Conservation (phyloP, 2,329 filamentous ascomycete genomes). For the Penicillium concentricum region DNA sequence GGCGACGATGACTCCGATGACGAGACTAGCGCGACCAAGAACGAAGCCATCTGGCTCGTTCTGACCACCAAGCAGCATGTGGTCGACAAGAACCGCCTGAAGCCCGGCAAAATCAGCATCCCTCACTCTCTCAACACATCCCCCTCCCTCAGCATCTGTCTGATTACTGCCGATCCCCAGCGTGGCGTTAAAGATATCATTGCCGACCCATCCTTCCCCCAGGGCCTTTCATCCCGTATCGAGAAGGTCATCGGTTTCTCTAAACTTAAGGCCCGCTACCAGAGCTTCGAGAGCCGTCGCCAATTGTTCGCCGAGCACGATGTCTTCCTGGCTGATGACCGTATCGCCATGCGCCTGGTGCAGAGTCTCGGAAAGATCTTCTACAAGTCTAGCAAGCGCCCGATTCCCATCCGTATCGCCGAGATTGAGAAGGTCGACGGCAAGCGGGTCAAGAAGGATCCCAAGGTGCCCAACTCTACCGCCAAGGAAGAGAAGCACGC, state of each 20-base stretch:
- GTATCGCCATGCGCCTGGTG: slow-evolving; percentile 72
- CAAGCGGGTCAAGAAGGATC: slow-evolving; percentile 59
- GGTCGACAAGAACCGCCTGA: slow-evolving; percentile 72
- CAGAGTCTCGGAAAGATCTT: slow-evolving; percentile 85
- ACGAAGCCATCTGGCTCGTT: slow-evolving; percentile 60
- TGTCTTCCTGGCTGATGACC: slow-evolving; percentile 88
- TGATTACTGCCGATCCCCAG: slow-evolving; percentile 82
- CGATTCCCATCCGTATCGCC: slow-evolving; percentile 75
- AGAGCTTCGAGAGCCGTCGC: slow-evolving; percentile 81
- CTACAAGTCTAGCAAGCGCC: slow-evolving; percentile 84
- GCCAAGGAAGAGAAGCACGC: slow-evolving; percentile 45
- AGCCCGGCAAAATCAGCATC: slow-evolving; percentile 77
- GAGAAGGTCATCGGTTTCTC: slow-evolving; percentile 75
- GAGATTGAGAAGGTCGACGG: slow-evolving; percentile 61
- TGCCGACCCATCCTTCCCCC: slow-evolving; percentile 69
- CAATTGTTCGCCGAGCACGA: slow-evolving; percentile 85
- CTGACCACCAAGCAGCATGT: slow-evolving; percentile 67
- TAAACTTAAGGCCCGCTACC: slow-evolving; percentile 87
- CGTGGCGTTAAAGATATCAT: slow-evolving; percentile 88
- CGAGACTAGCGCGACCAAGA: slow-evolving; percentile 45
- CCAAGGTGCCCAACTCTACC: slow-evolving; percentile 43
- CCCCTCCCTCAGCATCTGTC: slow-evolving; percentile 69
- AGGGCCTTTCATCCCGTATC: slow-evolving; percentile 64
- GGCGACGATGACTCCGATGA: slow-evolving; percentile 47
- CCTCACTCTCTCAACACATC: slow-evolving; percentile 73